A percentile compares a stretch with the other conserved stretches of the same genome.
These are phyloP conservation scores for Pseudozyma hubeiensis DNA, from an alignment of 1,284 basidiomycete species.

Conservation along the genomic window DNA sequence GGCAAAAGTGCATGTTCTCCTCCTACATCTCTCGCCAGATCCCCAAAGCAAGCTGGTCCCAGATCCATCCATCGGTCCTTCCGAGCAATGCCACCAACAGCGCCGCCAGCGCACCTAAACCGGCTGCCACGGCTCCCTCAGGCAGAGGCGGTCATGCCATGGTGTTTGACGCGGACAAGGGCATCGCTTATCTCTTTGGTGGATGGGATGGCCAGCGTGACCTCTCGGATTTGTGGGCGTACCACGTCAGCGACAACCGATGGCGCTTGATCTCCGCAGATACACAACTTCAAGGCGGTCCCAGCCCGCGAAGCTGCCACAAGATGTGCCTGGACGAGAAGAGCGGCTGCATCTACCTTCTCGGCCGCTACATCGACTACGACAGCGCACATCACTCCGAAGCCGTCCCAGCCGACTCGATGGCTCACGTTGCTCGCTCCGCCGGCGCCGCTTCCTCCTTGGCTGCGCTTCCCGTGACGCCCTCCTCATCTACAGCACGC, in stretches of 20 bases:
- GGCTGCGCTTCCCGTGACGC: conserved; percentile 25
- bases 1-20: conserved; percentile 56
- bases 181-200: conserved; percentile 80
- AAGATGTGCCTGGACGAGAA: conserved; percentile 82
- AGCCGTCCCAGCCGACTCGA: conserved; percentile 25
- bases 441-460: conserved; percentile 7
- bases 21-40: conserved; percentile 53
- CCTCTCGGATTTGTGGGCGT: conserved; percentile 84
- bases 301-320: conserved; percentile 80
- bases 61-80: conserved; percentile 34
- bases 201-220: conserved; percentile 79
- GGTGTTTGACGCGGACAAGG: conserved; percentile 78
- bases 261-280: conserved; percentile 77
- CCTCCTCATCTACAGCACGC: conserved; percentile 39
- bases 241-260: conserved; percentile 75
- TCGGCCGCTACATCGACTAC: conserved; percentile 65
- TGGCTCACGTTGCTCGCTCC: conserved; percentile 13
- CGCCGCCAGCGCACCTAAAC: not conserved
- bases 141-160: conserved; percentile 81
- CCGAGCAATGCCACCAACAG: not conserved
- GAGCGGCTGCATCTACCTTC: conserved; percentile 79
- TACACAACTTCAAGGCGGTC: conserved; percentile 75
- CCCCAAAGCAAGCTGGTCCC: conserved; percentile 52
- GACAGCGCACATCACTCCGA: conserved; percentile 28
- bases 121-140: conserved; percentile 38